Evolutionary conservation across 257 asterid species (phyloP).

Genomic region (Mentha longifolia): DNA sequence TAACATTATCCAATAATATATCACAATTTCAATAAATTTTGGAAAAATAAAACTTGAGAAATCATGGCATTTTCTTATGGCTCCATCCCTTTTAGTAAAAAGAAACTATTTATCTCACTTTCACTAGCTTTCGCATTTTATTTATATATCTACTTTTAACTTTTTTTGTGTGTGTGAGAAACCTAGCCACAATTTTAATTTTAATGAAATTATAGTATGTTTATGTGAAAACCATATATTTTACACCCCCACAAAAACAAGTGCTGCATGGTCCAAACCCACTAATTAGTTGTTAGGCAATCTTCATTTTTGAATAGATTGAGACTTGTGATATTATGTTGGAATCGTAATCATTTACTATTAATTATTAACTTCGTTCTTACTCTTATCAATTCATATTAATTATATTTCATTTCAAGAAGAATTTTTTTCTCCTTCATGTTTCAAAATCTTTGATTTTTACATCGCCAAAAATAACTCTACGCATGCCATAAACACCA

Average conservation of each 20-base stretch:
- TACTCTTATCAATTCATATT: background rate
- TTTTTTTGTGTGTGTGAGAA: background rate
- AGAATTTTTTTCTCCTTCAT: background rate
- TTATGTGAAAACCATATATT: conserved; percentile 6
- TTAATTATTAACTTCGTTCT: background rate
- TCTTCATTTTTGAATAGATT: conserved; percentile 24
- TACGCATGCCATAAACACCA: background rate
- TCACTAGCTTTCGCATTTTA: conserved; percentile 9
- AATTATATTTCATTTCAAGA: background rate
- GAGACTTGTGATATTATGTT: conserved; percentile 1
- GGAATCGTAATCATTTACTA: background rate
- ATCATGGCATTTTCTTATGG: conserved; percentile 4
- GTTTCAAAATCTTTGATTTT: background rate
- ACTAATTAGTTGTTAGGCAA: conserved; percentile 29
- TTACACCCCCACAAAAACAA: background rate
- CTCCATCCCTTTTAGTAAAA: background rate
- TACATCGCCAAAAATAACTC: background rate
- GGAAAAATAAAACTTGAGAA: background rate
- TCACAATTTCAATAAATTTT: background rate
- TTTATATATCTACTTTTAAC: too few species aligned
- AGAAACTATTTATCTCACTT: background rate
- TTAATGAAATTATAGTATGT: conserved; percentile 23
- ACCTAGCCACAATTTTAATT: conserved; percentile 2
- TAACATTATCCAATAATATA: conserved; percentile 28
- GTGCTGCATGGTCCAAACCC: conserved; percentile 27